Conservation (phyloP, 106 monocot genomes). For the Phalaenopsis equestris region DNA sequence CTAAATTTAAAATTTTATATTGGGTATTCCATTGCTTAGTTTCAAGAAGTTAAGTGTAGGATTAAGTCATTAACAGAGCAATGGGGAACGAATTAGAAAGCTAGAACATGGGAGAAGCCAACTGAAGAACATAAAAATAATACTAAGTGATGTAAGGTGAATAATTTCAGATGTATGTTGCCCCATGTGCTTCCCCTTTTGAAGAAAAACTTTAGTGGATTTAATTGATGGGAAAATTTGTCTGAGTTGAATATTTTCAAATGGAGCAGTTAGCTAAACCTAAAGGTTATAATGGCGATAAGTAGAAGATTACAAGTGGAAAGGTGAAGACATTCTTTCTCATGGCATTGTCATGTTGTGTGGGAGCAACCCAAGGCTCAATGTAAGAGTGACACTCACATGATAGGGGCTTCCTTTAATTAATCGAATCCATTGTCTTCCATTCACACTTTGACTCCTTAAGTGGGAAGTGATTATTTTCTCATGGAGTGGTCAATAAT, state of each 20-base stretch:
- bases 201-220: too few species aligned
- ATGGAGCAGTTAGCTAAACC: not conserved
- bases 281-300: not conserved
- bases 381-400: slow-evolving; percentile 3
- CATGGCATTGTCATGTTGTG: slow-evolving; percentile 3
- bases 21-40: too few species aligned
- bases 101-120: too few species aligned
- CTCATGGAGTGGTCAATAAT: too few species aligned
- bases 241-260: not conserved
- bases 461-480: not conserved
- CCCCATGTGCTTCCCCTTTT: not conserved
- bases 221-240: not conserved
- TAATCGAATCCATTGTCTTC: not conserved
- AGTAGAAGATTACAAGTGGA: not conserved
- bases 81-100: too few species aligned
- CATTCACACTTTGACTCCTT: not conserved
- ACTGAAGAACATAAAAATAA: too few species aligned
- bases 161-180: too few species aligned
- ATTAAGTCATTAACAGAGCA: too few species aligned
- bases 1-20: too few species aligned
- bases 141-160: too few species aligned
- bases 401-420: slow-evolving; percentile 2
- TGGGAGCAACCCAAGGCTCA: slow-evolving; percentile 1
- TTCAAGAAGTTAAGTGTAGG: too few species aligned
- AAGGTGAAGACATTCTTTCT: slow-evolving; percentile 1